Conservation (phyloP, 2,329 filamentous ascomycete genomes). For the Lecanicillium sp. region DNA sequence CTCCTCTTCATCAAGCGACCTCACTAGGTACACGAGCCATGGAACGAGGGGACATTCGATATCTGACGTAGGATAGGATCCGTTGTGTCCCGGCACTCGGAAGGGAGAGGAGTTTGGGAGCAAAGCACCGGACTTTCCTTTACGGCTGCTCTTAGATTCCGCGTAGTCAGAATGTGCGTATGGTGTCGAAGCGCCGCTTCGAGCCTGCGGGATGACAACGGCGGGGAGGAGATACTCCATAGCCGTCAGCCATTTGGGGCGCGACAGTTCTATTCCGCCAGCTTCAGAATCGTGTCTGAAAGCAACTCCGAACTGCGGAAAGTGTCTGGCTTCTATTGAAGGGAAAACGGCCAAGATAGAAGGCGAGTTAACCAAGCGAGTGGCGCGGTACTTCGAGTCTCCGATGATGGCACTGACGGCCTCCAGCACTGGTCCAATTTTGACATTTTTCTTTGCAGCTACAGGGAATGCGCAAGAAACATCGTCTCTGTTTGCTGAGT, state of each 20-base stretch:
- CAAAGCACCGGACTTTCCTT: constrained; percentile 24
- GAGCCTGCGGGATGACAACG: constrained; percentile 38
- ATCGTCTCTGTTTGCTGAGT: constrained; percentile 47
- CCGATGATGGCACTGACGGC: constrained; percentile 72
- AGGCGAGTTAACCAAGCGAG: constrained; percentile 63
- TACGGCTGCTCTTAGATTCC: constrained; percentile 26
- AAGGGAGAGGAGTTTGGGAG: constrained; percentile 26
- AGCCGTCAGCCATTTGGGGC: constrained; percentile 43
- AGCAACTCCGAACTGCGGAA: constrained; percentile 39
- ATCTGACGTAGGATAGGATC: constrained; percentile 44
- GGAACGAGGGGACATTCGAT: constrained; percentile 65
- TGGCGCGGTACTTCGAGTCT: constrained; percentile 72
- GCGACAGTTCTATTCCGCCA: constrained; percentile 42
- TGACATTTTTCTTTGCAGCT: constrained; percentile 52
- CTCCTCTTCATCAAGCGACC: constrained; percentile 51
- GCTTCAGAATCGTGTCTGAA: constrained; percentile 50
- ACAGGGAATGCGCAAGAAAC: constrained; percentile 53
- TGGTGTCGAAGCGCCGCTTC: constrained; percentile 22
- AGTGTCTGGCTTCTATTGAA: constrained; percentile 44
- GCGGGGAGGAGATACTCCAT: constrained; percentile 62
- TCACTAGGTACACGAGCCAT: constrained; percentile 62
- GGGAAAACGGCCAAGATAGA: constrained; percentile 65
- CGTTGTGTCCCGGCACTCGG: constrained; percentile 21
- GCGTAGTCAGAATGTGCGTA: constrained; percentile 19
- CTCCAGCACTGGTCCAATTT: constrained; percentile 65